Base-by-base conservation (phyloP, 768 basidiomycete genomes). In the Candolleomyces aberdarensis region DNA sequence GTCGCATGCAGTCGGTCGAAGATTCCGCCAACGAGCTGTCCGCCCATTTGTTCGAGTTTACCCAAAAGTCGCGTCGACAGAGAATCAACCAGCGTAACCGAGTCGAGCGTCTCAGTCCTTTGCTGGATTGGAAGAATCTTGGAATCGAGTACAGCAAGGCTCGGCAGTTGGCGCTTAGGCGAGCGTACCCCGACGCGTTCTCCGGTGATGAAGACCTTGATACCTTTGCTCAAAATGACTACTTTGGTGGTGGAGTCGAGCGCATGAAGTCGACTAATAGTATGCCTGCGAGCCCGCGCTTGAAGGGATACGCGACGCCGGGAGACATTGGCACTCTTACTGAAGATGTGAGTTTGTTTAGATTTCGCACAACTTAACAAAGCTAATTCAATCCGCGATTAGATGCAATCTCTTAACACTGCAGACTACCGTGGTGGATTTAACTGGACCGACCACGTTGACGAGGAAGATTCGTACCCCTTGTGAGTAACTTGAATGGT, bases 61-160 rank as follows among this genome's bases (percentile, higher is more conserved):
- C 82, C 58, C 79, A 77, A 65, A 94, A 94, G 80, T 89, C 94
- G 4, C 83, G 97, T n/a, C 84, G 97, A 48, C 97, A 98, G 74
- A 85, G 97, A 53, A 98, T 98, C 75, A 98, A 99, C 76, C 97
- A 98, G 77, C 90, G 97, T 36, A 99, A 98, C 78, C 87, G 97
- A 47, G 96, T 98, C 57, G 97, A 99, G 72, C 86, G 97, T 29
- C 81, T 99, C 17, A 89, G 87, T 54, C 96, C 96, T 15, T 74
- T 99, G 59, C 80, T 99, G 62, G 97, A 99, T 73, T 98, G 97
- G 97, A 99, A 99, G 80, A 94, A 94, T 70, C 79, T 99, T 32
- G 97, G 97, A 2, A 84, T 98, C 63, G 97, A 99, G 74, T 99
- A 99, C 74, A 88, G 89, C 73, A 99, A 98, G 79, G 91, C 94